Conservation (phyloP, 2,329 filamentous ascomycete genomes). For the Daldinia sp. region DNA sequence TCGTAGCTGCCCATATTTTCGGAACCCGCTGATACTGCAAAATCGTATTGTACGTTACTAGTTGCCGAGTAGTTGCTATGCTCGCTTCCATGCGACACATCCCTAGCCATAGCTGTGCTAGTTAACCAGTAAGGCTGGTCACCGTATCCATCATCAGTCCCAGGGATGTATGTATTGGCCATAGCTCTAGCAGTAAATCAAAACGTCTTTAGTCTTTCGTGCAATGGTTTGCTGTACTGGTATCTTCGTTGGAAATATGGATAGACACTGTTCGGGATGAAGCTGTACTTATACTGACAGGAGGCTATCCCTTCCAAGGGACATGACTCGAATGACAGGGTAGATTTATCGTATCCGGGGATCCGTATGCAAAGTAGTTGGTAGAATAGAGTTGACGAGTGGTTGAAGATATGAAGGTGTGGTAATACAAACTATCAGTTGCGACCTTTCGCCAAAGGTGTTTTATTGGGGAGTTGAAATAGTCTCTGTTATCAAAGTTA, state of each 20-base stretch:
- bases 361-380: slow-evolving; percentile 26
- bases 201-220: slow-evolving; percentile 5
- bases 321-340: slow-evolving; percentile 22
- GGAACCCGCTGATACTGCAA: slow-evolving; percentile 23
- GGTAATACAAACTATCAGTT: slow-evolving; percentile 39
- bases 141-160: slow-evolving; percentile 29
- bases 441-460: slow-evolving; percentile 27
- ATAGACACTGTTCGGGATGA: slow-evolving; percentile 23
- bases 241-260: slow-evolving; percentile 11
- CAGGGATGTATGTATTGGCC: slow-evolving; percentile 33
- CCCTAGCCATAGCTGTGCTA: slow-evolving; percentile 43
- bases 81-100: slow-evolving; percentile 40
- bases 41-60: slow-evolving; percentile 38
- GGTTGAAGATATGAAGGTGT: slow-evolving; percentile 32
- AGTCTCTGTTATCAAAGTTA: slow-evolving; percentile 31
- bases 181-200: slow-evolving; percentile 18
- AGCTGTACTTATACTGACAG: slow-evolving; percentile 35
- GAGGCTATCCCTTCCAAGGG: slow-evolving; percentile 19
- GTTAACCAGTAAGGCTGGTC: slow-evolving; percentile 33
- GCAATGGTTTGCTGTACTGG: slow-evolving; percentile 33
- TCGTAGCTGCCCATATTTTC: slow-evolving; percentile 11
- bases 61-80: slow-evolving; percentile 41
- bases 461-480: slow-evolving; percentile 35
- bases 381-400: slow-evolving; percentile 28
- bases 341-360: slow-evolving; percentile 30